Percentiles rank a stretch among this genome's conserved stretches.
Evolutionary conservation across 345 rosid genomes (phyloP).

Genomic region (Salix dunnii): DNA sequence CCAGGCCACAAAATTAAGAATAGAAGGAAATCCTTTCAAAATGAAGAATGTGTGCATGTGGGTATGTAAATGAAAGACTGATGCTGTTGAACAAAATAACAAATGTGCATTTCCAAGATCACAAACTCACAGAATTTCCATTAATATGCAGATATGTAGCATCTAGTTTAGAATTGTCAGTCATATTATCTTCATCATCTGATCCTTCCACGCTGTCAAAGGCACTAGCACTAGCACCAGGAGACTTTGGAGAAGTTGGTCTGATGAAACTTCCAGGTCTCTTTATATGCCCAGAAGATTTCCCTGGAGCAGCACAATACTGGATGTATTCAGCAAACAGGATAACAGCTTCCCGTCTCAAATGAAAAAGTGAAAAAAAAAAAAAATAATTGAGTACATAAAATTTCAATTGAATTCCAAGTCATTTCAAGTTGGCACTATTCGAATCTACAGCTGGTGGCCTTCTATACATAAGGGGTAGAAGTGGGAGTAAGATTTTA

Average conservation of each 20-base stretch:
- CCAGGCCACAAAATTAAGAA: conserved; percentile 34
- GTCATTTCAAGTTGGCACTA: not conserved
- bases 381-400: not conserved
- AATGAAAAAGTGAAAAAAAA: not conserved
- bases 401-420: not conserved
- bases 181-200: conserved; percentile 84
- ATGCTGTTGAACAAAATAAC: not conserved
- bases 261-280: conserved; percentile 58
- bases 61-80: not conserved
- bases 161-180: conserved; percentile 57
- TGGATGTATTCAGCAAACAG: conserved; percentile 2
- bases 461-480: not conserved
- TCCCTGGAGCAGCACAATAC: conserved; percentile 41
- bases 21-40: not conserved
- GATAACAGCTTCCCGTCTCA: not conserved
- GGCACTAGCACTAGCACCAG: conserved; percentile 90
- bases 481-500: not conserved
- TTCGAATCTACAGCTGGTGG: not conserved
- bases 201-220: conserved; percentile 90
- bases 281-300: conserved; percentile 57
- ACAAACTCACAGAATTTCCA: conserved; percentile 73
- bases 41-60: not conserved
- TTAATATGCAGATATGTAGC: conserved; percentile 56
- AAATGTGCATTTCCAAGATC: not conserved
- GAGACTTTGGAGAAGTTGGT: conserved; percentile 91